These are phyloP conservation scores for Teratosphaeria nubilosa DNA, from an alignment of 2,329 filamentous ascomycete species.

Conservation along the genomic window DNA sequence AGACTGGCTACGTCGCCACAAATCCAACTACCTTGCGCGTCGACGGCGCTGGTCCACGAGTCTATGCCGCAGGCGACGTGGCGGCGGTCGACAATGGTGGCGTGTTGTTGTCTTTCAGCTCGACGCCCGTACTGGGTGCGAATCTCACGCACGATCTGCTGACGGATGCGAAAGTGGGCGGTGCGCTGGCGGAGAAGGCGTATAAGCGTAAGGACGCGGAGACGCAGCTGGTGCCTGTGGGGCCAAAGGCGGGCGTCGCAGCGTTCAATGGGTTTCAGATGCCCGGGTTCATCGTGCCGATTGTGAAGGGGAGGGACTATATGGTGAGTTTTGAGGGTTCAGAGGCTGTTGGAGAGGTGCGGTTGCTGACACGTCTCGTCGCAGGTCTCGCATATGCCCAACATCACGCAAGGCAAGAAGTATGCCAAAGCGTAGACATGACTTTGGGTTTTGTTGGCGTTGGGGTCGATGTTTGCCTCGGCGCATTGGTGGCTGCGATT, in stretches of 20 bases:
- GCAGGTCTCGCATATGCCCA: slow-evolving; percentile 18
- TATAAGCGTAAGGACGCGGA: slow-evolving; percentile 21
- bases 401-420: slow-evolving; percentile 20
- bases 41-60: slow-evolving; percentile 32
- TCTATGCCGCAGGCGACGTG: slow-evolving; percentile 42
- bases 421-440: slow-evolving; percentile 14
- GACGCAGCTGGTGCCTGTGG: slow-evolving; percentile 22
- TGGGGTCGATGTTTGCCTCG: not conserved
- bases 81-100: slow-evolving; percentile 33
- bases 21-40: slow-evolving; percentile 38
- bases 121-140: slow-evolving; percentile 30
- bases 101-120: slow-evolving; percentile 30
- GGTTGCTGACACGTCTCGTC: slow-evolving; percentile 9
- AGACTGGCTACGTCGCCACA: slow-evolving; percentile 39
- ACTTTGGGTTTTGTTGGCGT: not conserved
- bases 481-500: not conserved
- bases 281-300: slow-evolving; percentile 25
- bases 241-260: slow-evolving; percentile 26
- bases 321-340: not conserved
- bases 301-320: slow-evolving; percentile 27
- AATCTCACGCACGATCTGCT: slow-evolving; percentile 41
- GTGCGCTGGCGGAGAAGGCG: slow-evolving; percentile 15
- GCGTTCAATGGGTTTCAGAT: slow-evolving; percentile 24
- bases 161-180: slow-evolving; percentile 15
- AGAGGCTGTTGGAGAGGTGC: not conserved